Conservation (phyloP, 2,329 filamentous ascomycete species). For the Arthroderma sp. region DNA sequence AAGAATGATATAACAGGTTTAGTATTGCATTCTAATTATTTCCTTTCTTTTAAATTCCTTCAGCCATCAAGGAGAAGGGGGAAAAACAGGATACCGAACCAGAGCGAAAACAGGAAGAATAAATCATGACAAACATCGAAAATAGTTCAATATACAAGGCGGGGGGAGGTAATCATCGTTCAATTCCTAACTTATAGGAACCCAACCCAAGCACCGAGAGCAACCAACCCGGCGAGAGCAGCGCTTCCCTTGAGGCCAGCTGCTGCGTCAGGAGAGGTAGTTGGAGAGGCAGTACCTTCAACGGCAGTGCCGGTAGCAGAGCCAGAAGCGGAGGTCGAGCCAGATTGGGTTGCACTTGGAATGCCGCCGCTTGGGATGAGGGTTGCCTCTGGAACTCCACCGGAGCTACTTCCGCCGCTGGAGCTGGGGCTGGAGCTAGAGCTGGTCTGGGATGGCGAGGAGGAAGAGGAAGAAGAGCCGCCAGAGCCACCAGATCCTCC, state of each 20-base stretch:
- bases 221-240: neutral
- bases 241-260: slow-evolving; percentile 1
- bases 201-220: neutral
- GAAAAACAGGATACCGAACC: neutral
- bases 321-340: neutral
- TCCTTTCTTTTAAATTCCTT: neutral
- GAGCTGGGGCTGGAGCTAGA: neutral
- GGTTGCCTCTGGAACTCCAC: neutral
- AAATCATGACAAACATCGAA: neutral
- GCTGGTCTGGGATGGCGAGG: neutral
- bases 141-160: neutral
- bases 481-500: slow-evolving; percentile 2
- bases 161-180: neutral
- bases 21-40: slow-evolving; percentile 2
- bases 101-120: neutral
- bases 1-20: no score
- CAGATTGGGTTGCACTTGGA: neutral
- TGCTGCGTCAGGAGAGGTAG: neutral
- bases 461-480: slow-evolving; percentile 1
- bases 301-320: neutral
- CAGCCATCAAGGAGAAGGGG: neutral
- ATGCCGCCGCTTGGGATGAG: slow-evolving; percentile 2
- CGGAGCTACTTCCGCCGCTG: neutral
- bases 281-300: neutral
- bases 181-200: neutral